Evolutionary conservation across 2,329 filamentous ascomycete species (phyloP).

Genomic region (Spiromastix sp.): DNA sequence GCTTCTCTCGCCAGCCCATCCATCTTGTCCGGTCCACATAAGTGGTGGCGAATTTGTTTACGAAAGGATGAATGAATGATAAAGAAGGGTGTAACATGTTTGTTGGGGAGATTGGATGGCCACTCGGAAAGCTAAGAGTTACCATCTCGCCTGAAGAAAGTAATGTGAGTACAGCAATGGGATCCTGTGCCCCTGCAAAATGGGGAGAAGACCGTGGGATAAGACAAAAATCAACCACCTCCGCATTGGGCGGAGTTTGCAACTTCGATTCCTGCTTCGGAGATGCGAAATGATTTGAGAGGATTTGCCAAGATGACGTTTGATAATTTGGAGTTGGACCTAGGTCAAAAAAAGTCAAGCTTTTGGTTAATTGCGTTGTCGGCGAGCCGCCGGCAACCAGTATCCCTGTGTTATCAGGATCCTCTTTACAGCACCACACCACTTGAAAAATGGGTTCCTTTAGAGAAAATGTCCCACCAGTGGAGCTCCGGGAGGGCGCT

Average conservation of each 20-base stretch:
- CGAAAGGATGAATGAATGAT: constrained; percentile 82
- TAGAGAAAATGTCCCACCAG: constrained; percentile 43
- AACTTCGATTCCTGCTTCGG: constrained; percentile 61
- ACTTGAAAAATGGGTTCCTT: constrained; percentile 70
- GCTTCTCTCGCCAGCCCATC: constrained; percentile 81
- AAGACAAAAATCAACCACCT: constrained; percentile 69
- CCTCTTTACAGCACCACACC: constrained; percentile 87
- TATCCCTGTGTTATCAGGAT: constrained; percentile 85
- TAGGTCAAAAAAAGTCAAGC: constrained; percentile 80
- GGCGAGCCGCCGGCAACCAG: constrained; percentile 73
- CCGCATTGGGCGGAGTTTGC: constrained; percentile 64
- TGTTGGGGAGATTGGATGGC: constrained; percentile 80
- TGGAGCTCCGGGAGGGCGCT: constrained; percentile 20
- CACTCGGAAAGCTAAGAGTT: constrained; percentile 84
- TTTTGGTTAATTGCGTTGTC: constrained; percentile 57
- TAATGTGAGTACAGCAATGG: constrained; percentile 70
- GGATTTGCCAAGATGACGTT: constrained; percentile 78
- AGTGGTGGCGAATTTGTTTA: constrained; percentile 61
- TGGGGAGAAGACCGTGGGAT: constrained; percentile 76
- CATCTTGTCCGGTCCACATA: constrained; percentile 68
- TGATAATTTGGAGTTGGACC: constrained; percentile 82
- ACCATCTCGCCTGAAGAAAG: constrained; percentile 80
- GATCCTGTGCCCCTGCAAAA: constrained; percentile 80
- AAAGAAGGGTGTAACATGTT: constrained; percentile 85
- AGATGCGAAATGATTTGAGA: constrained; percentile 69